Evolutionary conservation across 345 rosid genomes (phyloP), one percentile per base, ranked within the genome.

Genomic region (Hevea brasiliensis): DNA sequence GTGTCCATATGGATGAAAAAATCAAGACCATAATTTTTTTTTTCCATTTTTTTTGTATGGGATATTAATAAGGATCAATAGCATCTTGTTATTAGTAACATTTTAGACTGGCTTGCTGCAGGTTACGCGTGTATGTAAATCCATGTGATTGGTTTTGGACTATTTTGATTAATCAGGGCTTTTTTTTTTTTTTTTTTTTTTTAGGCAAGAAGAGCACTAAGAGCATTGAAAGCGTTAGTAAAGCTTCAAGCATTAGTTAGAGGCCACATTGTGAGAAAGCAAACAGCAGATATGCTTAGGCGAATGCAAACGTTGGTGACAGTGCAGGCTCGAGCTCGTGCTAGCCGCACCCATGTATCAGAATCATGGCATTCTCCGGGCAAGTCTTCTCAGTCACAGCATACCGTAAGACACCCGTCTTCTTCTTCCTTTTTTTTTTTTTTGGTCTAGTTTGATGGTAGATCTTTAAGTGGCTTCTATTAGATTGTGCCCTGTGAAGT

Each of bases 251-350:
- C 82, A 29, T 71, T 79, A 35, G 82, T 71, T 61, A 74, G 82
- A 74, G 82, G 82, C 42, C 82, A 79, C 51, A 79, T 79, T 42
- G 82, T 79, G 48, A 74, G 82, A 66, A 79, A 79, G 72, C 82
- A 74, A 55, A 74, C 82, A 21, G 72, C 79, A 15, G 82, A 79
- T 26, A 79, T 79, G 82, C 82, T 79, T 61, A 65, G 82, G 72
- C 79, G 79, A 2, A 79, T 79, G 82, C 82, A 79, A 20, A 79
- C 79, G 20, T 71, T 79, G 50, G 76, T 79, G 24, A 65, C 73
- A 18, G 14, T 79, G 58, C 79, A 79, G 68, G 69, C 82, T 26
- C 72, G 82, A 58, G 82, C 72, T 23, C 79, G 82, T 21, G 79
- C 82, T 60, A 58, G 3, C 32, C 82, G 82, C 60, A 35, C 76